Base-by-base conservation (phyloP, 441 rosid genomes). In the Pelargonium myrrhifolium region DNA sequence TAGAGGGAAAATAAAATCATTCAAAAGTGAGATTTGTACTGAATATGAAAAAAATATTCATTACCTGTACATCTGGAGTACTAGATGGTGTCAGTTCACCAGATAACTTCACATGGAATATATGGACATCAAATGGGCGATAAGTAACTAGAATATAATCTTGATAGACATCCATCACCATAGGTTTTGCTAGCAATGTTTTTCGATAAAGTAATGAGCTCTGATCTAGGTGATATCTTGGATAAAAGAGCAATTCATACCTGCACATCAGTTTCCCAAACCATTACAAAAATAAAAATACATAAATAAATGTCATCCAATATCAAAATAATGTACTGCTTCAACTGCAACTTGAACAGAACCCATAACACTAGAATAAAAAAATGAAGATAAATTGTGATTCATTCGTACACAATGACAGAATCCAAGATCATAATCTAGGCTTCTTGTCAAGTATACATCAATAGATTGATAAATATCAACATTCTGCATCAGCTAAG, bases 161-260 rank as follows among this genome's bases (percentile, higher is more conserved):
- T 78, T 85, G 87, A 74, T 92, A 92, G 65, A 82, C 95, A 85
- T 95, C 98, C 97, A 95, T 95, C 84, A 90, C 98, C 88, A 89
- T 83, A 73, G 99, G 99, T 75, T 89, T 86, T 64, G 90, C 87
- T 79, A 90, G 89, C 77, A 95, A 81, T 67, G 85, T 77, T 80
- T 90, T 92, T 64, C 93, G 89, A 81, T 86, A 87, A 61, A 95
- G 96, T 66, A 92, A 77, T 49, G 98, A 90, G 80, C 92, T 92
- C 78, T 87, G 95, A 74, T 92, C 99, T 59, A 95, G 97, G 74
- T 95, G 97, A 80, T 95, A 89, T 78, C 98, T 84, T 76, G 98
- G 99, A 70, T 92, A 95, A 77, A 92, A 92, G 53, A 95, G 97
- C 78, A 92, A 81, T 71, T 95, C 99, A 73, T 95, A 90, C 77